These are phyloP conservation scores for Triticum dicoccoides DNA, from an alignment of 176 grass and related monocot species.

Conservation along the genomic window DNA sequence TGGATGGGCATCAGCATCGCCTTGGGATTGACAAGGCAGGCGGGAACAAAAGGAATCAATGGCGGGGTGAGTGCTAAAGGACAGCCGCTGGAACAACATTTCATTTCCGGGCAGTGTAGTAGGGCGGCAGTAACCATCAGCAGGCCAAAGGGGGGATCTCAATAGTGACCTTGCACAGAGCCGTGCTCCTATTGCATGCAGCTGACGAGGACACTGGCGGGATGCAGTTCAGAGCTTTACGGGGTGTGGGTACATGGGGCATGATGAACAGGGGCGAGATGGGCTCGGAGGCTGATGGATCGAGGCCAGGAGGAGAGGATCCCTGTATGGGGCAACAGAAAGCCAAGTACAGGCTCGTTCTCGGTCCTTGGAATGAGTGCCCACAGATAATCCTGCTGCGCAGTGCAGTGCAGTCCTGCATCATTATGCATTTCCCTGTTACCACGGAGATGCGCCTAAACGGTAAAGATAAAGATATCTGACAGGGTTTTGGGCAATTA, in stretches of 20 bases:
- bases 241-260: conserved; percentile 18
- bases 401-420: conserved; percentile 1
- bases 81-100: conserved; percentile 29
- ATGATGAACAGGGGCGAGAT: conserved; percentile 51
- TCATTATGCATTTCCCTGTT: conserved; percentile 21
- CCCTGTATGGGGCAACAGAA: conserved; percentile 37
- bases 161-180: conserved; percentile 49
- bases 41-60: conserved; percentile 50
- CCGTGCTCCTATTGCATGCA: conserved; percentile 37
- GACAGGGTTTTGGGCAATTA: conserved; percentile 17
- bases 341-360: conserved; percentile 38
- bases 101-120: neutral
- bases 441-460: conserved; percentile 24
- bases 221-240: conserved; percentile 33
- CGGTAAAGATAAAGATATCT: conserved; percentile 9
- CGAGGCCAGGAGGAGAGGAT: conserved; percentile 42
- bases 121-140: conserved; percentile 19
- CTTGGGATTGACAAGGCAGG: conserved; percentile 40
- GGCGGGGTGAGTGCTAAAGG: conserved; percentile 30
- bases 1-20: neutral
- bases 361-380: conserved; percentile 38
- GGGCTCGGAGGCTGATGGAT: conserved; percentile 45
- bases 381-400: conserved; percentile 23
- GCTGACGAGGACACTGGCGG: conserved; percentile 43
- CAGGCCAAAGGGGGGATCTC: conserved; percentile 32